phyloP scores from a whole-genome alignment of 2,329 filamentous ascomycete genomes.

The Hypomyces perniciosus region DNA sequence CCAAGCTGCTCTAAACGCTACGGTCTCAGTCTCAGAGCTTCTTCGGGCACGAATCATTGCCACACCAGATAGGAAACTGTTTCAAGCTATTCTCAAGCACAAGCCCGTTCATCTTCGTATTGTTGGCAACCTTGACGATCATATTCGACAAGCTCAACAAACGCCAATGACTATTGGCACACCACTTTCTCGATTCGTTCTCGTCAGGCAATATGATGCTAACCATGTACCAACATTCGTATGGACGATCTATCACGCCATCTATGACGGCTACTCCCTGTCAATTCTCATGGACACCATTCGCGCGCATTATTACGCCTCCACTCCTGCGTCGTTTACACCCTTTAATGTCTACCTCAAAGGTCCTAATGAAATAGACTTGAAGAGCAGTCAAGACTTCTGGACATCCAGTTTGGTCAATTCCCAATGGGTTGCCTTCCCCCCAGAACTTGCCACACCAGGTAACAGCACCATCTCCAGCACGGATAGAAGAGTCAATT shows the following conservation, averaged over 20 bases:
- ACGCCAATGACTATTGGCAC: too few species aligned
- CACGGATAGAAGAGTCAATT: too few species aligned
- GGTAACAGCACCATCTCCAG: too few species aligned
- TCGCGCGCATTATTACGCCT: neutral
- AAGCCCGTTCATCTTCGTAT: too few species aligned
- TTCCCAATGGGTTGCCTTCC: too few species aligned
- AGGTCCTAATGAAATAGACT: neutral
- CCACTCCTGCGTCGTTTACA: neutral
- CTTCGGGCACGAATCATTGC: neutral
- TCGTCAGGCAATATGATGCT: too few species aligned
- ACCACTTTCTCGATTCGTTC: too few species aligned
- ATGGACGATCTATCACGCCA: slow-evolving; percentile 3
- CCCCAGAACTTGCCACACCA: too few species aligned
- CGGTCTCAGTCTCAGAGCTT: neutral
- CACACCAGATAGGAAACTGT: neutral
- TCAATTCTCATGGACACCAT: slow-evolving; percentile 1
- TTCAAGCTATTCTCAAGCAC: slow-evolving; percentile 1
- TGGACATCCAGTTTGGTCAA: too few species aligned
- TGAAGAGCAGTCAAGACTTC: too few species aligned
- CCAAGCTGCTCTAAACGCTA: neutral
- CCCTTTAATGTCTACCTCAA: slow-evolving; percentile 1
- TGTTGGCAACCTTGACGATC: too few species aligned
- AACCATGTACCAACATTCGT: neutral
- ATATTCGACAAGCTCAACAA: too few species aligned
- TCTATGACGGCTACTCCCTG: slow-evolving; percentile 3